phyloP scores from a whole-genome alignment of 2,329 filamentous ascomycete species.

The Amesomyces nigricolor region DNA sequence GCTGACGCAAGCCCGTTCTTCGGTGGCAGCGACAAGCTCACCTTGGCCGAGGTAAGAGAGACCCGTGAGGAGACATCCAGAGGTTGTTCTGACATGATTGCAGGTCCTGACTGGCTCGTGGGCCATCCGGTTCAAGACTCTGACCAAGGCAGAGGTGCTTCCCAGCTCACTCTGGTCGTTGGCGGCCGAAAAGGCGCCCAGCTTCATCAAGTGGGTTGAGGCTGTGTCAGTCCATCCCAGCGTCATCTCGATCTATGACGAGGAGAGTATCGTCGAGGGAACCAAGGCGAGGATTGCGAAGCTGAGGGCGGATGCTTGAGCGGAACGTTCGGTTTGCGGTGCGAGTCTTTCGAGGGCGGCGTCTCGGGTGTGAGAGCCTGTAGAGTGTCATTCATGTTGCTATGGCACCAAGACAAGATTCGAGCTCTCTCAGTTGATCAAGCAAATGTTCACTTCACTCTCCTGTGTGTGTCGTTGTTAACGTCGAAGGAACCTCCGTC shows the following conservation, averaged over 20 bases:
- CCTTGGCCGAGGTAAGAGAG: conserved; percentile 63
- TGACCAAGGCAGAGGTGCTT: conserved; percentile 47
- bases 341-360: too few relatives aligned
- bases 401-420: too few relatives aligned
- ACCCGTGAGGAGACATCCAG: neutral
- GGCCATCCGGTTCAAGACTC: conserved; percentile 19
- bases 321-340: too few relatives aligned
- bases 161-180: conserved; percentile 42
- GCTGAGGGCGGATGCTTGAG: conserved; percentile 21
- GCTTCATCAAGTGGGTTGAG: conserved; percentile 62
- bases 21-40: conserved; percentile 57
- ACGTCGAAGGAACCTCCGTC: too few relatives aligned
- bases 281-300: conserved; percentile 37
- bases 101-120: conserved; percentile 27
- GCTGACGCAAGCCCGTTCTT: conserved; percentile 53
- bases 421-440: too few relatives aligned
- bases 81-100: neutral
- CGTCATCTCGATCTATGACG: conserved; percentile 59
- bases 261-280: conserved; percentile 39
- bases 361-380: too few relatives aligned
- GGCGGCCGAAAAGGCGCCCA: conserved; percentile 52
- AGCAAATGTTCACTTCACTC: too few relatives aligned
- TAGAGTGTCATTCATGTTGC: too few relatives aligned
- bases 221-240: conserved; percentile 57
- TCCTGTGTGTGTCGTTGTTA: neutral